These are phyloP conservation scores for Neurospora cerealis DNA, from an alignment of 495 filamentous ascomycete genomes.

Conservation along the genomic window DNA sequence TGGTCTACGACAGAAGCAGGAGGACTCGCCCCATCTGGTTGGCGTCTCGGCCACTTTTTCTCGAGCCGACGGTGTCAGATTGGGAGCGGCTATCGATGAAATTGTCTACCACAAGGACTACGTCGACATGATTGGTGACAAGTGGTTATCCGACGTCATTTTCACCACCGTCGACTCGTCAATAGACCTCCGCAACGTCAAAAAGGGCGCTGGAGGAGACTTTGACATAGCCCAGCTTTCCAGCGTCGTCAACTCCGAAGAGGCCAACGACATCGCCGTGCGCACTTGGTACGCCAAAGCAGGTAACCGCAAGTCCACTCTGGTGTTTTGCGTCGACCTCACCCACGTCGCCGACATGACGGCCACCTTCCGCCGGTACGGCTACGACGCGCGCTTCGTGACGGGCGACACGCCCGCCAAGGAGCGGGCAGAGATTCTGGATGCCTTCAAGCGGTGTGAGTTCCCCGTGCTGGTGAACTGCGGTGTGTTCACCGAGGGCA, in stretches of 20 bases:
- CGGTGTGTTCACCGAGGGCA: conserved; percentile 91
- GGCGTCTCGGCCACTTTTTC: conserved; percentile 93
- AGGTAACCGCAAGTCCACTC: conserved; percentile 60
- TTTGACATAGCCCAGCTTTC: conserved; percentile 68
- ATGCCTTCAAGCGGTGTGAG: conserved; percentile 62
- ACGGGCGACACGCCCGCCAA: conserved; percentile 63
- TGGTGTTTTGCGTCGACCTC: conserved; percentile 89
- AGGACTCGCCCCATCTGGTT: conserved; percentile 59
- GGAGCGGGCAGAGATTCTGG: conserved; percentile 55
- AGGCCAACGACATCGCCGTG: conserved; percentile 72
- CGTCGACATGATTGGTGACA: conserved; percentile 89
- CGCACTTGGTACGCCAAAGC: conserved; percentile 77
- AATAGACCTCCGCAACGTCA: conserved; percentile 62
- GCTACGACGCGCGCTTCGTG: conserved; percentile 74
- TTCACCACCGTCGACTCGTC: conserved; percentile 88
- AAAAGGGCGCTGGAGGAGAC: conserved; percentile 54
- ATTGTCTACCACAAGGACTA: conserved; percentile 98
- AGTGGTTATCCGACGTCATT: conserved; percentile 70
- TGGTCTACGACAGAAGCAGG: conserved; percentile 45
- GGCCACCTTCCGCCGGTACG: conserved; percentile 59
- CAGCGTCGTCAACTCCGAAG: conserved; percentile 64
- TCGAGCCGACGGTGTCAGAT: conserved; percentile 73
- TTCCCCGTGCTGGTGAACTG: conserved; percentile 91
- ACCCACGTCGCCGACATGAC: conserved; percentile 68
- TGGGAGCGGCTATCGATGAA: conserved; percentile 85